Base-by-base conservation (phyloP, 73 alveolate species). In the Stentor coeruleus region DNA sequence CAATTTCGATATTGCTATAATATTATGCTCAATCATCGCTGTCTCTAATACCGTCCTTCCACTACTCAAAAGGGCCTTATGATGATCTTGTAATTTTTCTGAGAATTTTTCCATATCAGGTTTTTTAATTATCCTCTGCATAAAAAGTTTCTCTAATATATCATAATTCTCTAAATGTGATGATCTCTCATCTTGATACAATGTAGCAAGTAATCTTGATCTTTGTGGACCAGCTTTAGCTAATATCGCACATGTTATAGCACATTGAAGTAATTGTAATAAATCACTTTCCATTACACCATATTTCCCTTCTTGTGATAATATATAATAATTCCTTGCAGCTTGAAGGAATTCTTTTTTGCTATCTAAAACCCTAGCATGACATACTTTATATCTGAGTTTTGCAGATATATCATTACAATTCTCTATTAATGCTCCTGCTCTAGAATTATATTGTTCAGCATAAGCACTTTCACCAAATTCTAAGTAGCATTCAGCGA, bases 181-280 rank as follows among this genome's bases (percentile, higher is more conserved):
- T 0, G 92, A 74, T 74, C 96, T 77, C 28, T 84, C 91, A 76
- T 91, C 96, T 41, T 87, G 85, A 74, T 91, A 84, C 3, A 91
- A 59, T 2, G 73, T 76, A 14, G 96, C 82, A 4, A 91, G 82
- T 3, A 88, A 39, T 73, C 96, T 77, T 31, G 91, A 59, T 38
- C 90, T 91, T 74, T 91, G 83, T 26, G 96, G 92, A 39, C 96
- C 93, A 33, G 92, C 91, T 1, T 92, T 88, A 2, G 96, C 88
- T 3, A 91, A 86, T 28, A 91, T 85, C 39, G 96, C 93, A 35
- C 96, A 90, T 14, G 96, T 90, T 0, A 86, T 75, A 3, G 96
- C 87, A 77, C 87, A 58, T 35, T 84, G 86, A 3, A 90, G 88
- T 66, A 90, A 58, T 11, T 59, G 83, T 1, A 84, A 14, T 30